Evolutionary conservation across 2,329 filamentous ascomycete genomes (phyloP).

Genomic region (Xylaria sp.): DNA sequence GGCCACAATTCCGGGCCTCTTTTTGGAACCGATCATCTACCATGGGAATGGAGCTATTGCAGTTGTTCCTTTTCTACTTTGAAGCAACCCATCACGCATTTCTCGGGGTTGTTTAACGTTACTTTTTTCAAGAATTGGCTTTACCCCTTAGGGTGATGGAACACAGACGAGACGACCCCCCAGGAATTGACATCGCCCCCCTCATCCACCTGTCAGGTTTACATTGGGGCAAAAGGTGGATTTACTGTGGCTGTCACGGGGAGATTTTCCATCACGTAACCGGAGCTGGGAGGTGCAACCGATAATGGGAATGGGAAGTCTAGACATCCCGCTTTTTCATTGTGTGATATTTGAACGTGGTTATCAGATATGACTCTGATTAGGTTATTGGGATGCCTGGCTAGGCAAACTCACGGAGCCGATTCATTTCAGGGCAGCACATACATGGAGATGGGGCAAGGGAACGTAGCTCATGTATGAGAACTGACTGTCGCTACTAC

Average conservation of each 20-base stretch:
- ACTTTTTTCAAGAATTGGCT: slow-evolving; percentile 40
- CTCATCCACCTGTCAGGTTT: slow-evolving; percentile 15
- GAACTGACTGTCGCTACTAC: slow-evolving; percentile 32
- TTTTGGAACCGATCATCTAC: slow-evolving; percentile 12
- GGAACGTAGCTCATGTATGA: slow-evolving; percentile 40
- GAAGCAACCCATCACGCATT: slow-evolving; percentile 30
- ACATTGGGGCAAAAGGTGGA: slow-evolving; percentile 21
- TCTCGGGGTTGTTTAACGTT: slow-evolving; percentile 38
- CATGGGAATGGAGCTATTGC: slow-evolving; percentile 8
- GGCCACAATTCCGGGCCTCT: slow-evolving; percentile 8
- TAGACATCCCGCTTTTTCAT: slow-evolving; percentile 29
- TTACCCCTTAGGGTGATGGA: slow-evolving; percentile 8
- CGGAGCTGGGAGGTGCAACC: slow-evolving; percentile 26
- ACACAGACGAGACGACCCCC: slow-evolving; percentile 6
- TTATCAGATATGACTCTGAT: slow-evolving; percentile 32
- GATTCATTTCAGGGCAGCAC: slow-evolving; percentile 31
- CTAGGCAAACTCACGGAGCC: slow-evolving; percentile 22
- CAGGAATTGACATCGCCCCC: slow-evolving; percentile 10
- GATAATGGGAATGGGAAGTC: slow-evolving; percentile 29
- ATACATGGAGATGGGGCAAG: slow-evolving; percentile 40
- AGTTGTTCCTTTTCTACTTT: slow-evolving; percentile 30
- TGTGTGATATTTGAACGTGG: slow-evolving; percentile 36
- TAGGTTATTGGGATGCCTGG: slow-evolving; percentile 34
- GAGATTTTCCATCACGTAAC: slow-evolving; percentile 18
- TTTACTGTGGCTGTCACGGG: slow-evolving; percentile 20